Conservation (phyloP, 1,284 basidiomycete genomes). For the Inonotus obliquus region DNA sequence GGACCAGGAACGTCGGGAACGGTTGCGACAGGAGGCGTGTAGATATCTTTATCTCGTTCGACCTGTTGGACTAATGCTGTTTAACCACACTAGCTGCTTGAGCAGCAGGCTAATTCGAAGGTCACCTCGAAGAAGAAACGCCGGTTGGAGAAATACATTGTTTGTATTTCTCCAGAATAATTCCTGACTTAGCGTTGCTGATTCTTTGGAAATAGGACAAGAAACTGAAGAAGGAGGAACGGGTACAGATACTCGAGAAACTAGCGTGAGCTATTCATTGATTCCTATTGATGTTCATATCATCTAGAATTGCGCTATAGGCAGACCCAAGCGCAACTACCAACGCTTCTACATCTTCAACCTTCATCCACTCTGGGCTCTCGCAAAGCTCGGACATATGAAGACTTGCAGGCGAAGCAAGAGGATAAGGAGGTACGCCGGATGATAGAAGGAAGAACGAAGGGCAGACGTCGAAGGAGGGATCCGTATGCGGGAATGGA, state of each 20-base stretch:
- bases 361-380: conserved; percentile 79
- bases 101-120: conserved; percentile 63
- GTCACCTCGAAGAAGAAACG: conserved; percentile 78
- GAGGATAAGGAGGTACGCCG: conserved; percentile 60
- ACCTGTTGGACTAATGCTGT: neutral
- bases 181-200: neutral
- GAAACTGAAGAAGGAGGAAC: conserved; percentile 82
- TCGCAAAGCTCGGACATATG: conserved; percentile 54
- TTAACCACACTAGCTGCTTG: conserved; percentile 33
- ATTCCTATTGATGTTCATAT: conserved; percentile 22
- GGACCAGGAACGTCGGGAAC: conserved; percentile 55
- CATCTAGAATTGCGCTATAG: conserved; percentile 37
- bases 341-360: conserved; percentile 53
- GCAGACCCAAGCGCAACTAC: conserved; percentile 65
- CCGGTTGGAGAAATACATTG: conserved; percentile 81
- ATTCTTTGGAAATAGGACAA: conserved; percentile 53
- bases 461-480: conserved; percentile 43
- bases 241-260: conserved; percentile 67
- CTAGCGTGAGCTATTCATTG: conserved; percentile 53
- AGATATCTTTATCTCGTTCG: neutral
- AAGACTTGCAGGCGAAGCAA: conserved; percentile 49
- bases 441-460: conserved; percentile 40
- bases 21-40: conserved; percentile 58
- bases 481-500: conserved; percentile 30
- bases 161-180: conserved; percentile 30